Conservation (phyloP, 2,329 filamentous ascomycete genomes). For the Trichoderma arundinaceum region DNA sequence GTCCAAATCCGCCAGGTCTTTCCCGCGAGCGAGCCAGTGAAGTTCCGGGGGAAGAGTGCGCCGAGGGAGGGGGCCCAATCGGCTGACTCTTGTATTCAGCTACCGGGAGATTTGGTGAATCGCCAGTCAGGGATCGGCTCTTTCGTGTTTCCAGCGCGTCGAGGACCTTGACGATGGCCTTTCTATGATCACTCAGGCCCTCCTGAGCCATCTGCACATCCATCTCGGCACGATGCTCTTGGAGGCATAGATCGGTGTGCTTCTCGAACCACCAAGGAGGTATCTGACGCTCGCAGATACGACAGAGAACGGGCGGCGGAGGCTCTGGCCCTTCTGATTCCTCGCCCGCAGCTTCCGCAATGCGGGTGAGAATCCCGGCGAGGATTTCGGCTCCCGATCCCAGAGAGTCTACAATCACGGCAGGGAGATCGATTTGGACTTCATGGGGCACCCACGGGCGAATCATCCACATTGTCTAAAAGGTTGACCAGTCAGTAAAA, state of each 20-base stretch:
- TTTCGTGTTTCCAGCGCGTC: conserved; percentile 86
- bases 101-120: conserved; percentile 57
- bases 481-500: conserved; percentile 24
- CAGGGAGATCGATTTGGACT: conserved; percentile 93
- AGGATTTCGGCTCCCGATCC: conserved; percentile 94
- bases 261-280: conserved; percentile 99
- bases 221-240: conserved; percentile 96
- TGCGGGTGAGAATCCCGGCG: conserved; percentile 86
- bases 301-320: conserved; percentile 87
- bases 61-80: conserved; percentile 78
- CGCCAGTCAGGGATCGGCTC: conserved; percentile 65
- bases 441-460: conserved; percentile 90
- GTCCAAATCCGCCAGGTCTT: conserved; percentile 77
- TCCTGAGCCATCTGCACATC: conserved; percentile 97
- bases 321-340: conserved; percentile 79
- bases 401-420: conserved; percentile 86
- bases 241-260: conserved; percentile 92
- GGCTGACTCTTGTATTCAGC: conserved; percentile 87
- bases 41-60: conserved; percentile 72
- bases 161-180: conserved; percentile 91
- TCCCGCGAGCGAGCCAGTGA: conserved; percentile 75
- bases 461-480: conserved; percentile 98
- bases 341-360: conserved; percentile 82
- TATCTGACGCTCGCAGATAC: conserved; percentile 96
- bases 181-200: conserved; percentile 86